Base-by-base conservation (phyloP, 2,329 filamentous ascomycete genomes). In the Beauveria sp. region DNA sequence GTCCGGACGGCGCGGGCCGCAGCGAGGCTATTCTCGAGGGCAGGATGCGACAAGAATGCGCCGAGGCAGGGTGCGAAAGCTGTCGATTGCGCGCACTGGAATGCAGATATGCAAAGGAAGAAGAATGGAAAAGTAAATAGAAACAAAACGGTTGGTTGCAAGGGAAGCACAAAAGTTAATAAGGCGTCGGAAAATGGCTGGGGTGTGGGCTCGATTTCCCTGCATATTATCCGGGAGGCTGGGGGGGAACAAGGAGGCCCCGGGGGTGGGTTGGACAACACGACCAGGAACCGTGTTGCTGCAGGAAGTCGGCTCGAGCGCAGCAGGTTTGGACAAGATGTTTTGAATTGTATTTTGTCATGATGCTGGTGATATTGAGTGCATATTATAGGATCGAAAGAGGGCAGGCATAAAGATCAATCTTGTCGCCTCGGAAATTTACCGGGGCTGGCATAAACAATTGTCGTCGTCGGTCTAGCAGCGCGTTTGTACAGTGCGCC, bases 191-290 rank as follows among this genome's bases (percentile, higher is more conserved):
- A 4, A 51, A 30, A 26, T 51, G 46, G 56, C 46, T 50, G 56
- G 56, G 46, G 22, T 7, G 38, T 14, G 24, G 22, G 34, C 30
- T 18, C 10, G 43, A 57, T 57, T 57, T 49, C 10, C 43, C 43
- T 58, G 55, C 55, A 58, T 58, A 47, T 51, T 58, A 58, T 51
- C 22, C 45, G 30, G 56, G 56, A 51, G 56, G 56, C 56, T 58
- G 56, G 56, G 56, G 40, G 42, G 14, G 28, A 16, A 9, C 53
- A 14, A 20, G 30, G 30, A 5, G 3, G 8, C 24, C 22, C 38
- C 6, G 18, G 40, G 18, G 18, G 40, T 43, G 40, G 40, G 40
- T 43, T 43, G 40, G 40, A 18, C 40, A 43, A n/a, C 6, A 22
- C 30, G 10, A 18, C 42, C 28, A 46, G 40, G 53, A 56, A 56